phyloP scores from a whole-genome alignment of 768 basidiomycete species.

The Panaeolus cyanescens region DNA sequence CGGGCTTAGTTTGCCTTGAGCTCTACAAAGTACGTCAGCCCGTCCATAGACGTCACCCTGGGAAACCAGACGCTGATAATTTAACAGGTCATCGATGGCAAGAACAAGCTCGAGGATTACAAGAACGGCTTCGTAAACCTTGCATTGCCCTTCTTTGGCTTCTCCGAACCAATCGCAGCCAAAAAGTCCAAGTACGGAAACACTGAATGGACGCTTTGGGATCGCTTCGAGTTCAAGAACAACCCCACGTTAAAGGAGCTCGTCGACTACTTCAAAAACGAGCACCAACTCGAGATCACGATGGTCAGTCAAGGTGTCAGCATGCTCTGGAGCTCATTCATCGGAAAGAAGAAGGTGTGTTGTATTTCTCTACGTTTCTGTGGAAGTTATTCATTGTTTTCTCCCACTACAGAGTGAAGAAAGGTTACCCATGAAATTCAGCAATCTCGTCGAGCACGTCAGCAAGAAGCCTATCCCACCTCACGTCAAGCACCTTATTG shows the following conservation, averaged over 20 bases:
- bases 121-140: constrained; percentile 99
- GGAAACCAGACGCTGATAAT: background rate
- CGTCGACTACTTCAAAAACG: constrained; percentile 77
- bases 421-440: constrained; percentile 86
- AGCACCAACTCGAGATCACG: constrained; percentile 83
- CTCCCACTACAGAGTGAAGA: constrained; percentile 70
- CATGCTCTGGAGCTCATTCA: constrained; percentile 97
- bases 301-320: constrained; percentile 99
- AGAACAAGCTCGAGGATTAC: constrained; percentile 90
- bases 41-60: background rate
- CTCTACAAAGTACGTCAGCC: constrained; percentile 79
- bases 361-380: background rate
- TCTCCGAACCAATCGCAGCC: constrained; percentile 95
- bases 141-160: constrained; percentile 97
- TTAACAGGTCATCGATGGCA: constrained; percentile 88
- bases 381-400: constrained; percentile 2
- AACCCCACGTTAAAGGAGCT: constrained; percentile 89
- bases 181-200: constrained; percentile 84
- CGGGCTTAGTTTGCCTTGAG: constrained; percentile 95
- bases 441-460: constrained; percentile 87
- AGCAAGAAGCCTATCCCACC: constrained; percentile 92
- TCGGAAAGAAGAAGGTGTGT: constrained; percentile 89
- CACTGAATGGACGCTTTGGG: constrained; percentile 98
- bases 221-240: constrained; percentile 90
- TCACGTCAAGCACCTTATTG: constrained; percentile 81